phyloP scores from a whole-genome alignment of 345 rosid genomes.

The Hevea brasiliensis region DNA sequence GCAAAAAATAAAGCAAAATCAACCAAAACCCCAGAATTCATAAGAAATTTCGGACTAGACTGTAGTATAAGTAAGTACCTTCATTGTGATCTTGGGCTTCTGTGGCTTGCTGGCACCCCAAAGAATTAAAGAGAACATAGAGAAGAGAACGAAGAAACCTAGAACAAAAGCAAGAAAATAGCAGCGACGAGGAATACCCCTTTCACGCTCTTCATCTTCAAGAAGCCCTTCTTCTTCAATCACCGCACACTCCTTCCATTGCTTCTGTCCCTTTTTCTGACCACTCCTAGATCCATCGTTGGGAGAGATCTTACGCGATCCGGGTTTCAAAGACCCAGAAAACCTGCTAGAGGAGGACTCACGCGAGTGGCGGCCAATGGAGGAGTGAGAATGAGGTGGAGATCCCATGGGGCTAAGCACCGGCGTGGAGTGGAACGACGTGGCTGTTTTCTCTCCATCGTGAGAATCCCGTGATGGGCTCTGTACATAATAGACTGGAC shows the following conservation, averaged over 20 bases:
- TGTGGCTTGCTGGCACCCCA: constrained; percentile 87
- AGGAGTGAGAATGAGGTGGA: constrained; percentile 92
- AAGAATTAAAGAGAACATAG: constrained; percentile 76
- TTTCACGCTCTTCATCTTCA: constrained; percentile 65
- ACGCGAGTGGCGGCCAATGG: constrained; percentile 85
- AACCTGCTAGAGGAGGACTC: constrained; percentile 88
- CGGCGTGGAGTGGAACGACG: constrained; percentile 97
- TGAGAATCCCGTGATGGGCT: constrained; percentile 94
- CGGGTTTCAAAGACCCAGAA: constrained; percentile 88
- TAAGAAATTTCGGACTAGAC: background rate
- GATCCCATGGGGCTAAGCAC: constrained; percentile 84
- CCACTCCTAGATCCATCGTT: constrained; percentile 54
- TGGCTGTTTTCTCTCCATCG: constrained; percentile 95
- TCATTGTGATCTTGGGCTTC: constrained; percentile 82
- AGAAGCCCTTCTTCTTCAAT: constrained; percentile 97
- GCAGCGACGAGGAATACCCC: constrained; percentile 80
- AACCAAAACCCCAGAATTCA: background rate
- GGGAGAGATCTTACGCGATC: constrained; percentile 84
- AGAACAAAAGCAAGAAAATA: constrained; percentile 71
- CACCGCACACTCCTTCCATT: constrained; percentile 69
- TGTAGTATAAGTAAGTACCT: constrained; percentile 37
- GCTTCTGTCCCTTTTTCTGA: constrained; percentile 54
- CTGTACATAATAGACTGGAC: constrained; percentile 91
- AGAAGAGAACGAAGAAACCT: constrained; percentile 82
- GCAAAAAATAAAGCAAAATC: constrained; percentile 11